phyloP scores from a whole-genome alignment of 768 basidiomycete species.

The Kwoniella heveanensis region DNA sequence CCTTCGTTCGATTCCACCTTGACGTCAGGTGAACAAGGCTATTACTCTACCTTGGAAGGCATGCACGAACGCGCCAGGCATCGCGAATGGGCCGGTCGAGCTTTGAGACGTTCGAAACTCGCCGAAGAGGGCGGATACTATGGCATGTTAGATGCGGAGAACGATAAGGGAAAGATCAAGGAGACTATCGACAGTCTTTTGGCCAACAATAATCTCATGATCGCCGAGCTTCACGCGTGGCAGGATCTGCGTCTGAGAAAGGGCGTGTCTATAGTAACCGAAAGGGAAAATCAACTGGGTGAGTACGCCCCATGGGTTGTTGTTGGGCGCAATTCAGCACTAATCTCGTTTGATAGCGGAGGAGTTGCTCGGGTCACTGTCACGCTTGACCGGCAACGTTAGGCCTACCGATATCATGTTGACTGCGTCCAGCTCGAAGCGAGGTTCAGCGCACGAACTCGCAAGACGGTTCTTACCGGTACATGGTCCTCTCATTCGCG shows the following conservation, averaged over 20 bases:
- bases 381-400: constrained; percentile 25
- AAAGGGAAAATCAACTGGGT: constrained; percentile 47
- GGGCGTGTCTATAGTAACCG: constrained; percentile 21
- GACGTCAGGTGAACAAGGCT: constrained; percentile 36
- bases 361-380: constrained; percentile 37
- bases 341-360: too few relatives aligned
- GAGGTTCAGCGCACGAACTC: constrained; percentile 36
- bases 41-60: constrained; percentile 41
- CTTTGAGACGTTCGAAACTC: constrained; percentile 3
- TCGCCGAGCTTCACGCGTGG: constrained; percentile 46
- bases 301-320: too few relatives aligned
- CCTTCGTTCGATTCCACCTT: constrained; percentile 46
- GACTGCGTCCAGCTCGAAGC: constrained; percentile 16
- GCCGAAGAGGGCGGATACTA: constrained; percentile 10
- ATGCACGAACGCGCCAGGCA: constrained; percentile 40
- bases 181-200: constrained; percentile 29
- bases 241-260: constrained; percentile 44
- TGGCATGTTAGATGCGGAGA: not conserved
- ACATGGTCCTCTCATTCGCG: constrained; percentile 38
- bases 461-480: constrained; percentile 39
- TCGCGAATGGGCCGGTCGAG: constrained; percentile 28
- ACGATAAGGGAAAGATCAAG: constrained; percentile 23
- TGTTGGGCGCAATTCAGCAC: too few relatives aligned
- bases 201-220: constrained; percentile 36
- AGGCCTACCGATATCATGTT: constrained; percentile 37